Evolutionary conservation across 805 yeast genomes (phyloP), one percentile per base, ranked within the genome.

Genomic region (Pichia scutulata): DNA sequence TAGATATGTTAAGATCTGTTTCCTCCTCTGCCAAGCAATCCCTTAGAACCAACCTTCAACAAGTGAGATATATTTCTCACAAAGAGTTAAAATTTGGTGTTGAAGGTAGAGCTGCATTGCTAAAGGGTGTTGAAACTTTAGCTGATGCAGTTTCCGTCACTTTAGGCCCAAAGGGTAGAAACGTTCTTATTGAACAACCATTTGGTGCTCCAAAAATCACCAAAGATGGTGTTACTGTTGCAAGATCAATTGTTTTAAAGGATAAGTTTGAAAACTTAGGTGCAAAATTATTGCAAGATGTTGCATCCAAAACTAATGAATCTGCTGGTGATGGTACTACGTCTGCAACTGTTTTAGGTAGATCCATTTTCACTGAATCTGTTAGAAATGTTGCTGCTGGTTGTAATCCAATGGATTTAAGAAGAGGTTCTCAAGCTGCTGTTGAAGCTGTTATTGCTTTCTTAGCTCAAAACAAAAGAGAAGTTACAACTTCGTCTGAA

Each of bases 251-350:
- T 62, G 78, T 80, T 41, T 74, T 93, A 59, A 74, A 84, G 67
- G 95, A 93, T 75, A 88, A 84, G 70, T 92, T 90, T 64, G 98
- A 92, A 75, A 92, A 92, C 72, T 76, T 93, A 76, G 99, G 99
- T 53, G 97, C 97, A 51, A 88, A 87, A 74, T 77, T 92, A 58
- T 74, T 92, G 64, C 97, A 90, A 73, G 98, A 93, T 68, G 97
- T 93, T 53, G 97, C 98, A 41, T 82, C 95, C 60, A 92, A 87
- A 80, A 90, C 99, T 63, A 93, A 93, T 70, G 97, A 92, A 71
- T 79, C 86, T 61, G 97, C 98, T 54, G 99, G 99, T 73, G 99
- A 92, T 64, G 99, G 99, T 71, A 92, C 99, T 57, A 92, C 99
- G 39, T 85, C 96, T 43, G 97, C 98, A 60, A 93, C 98, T 45